A percentile compares a stretch with the other conserved stretches of the same genome.
Conservation (phyloP, 768 basidiomycete species). For the Suillus variegatus region DNA sequence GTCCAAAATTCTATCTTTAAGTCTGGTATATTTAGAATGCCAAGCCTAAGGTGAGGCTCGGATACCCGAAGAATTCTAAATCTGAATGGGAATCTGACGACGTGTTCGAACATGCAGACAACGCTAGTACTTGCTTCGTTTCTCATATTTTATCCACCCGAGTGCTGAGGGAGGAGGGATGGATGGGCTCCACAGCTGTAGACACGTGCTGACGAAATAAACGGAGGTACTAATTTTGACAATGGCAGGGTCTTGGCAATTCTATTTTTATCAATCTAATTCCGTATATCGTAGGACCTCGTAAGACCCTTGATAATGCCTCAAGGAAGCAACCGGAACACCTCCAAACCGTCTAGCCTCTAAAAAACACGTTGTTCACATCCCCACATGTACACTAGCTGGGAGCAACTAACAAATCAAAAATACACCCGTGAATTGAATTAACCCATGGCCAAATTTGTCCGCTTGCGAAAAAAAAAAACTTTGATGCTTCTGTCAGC, state of each 20-base stretch:
- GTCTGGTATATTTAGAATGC: slow-evolving; percentile 44
- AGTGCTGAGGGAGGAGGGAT: neutral
- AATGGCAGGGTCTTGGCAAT: slow-evolving; percentile 5
- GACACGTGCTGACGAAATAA: slow-evolving; percentile 3
- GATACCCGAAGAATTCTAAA: slow-evolving; percentile 31
- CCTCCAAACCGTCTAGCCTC: neutral
- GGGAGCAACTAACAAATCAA: neutral
- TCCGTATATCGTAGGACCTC: slow-evolving; percentile 5
- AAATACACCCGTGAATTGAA: neutral
- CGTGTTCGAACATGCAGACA: slow-evolving; percentile 3
- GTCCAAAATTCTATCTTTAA: slow-evolving; percentile 48
- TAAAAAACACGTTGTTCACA: neutral
- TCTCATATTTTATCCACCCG: neutral
- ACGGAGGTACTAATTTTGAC: slow-evolving; percentile 5
- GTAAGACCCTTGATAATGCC: neutral
- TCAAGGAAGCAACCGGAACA: neutral
- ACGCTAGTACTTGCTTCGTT: neutral
- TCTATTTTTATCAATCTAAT: slow-evolving; percentile 7
- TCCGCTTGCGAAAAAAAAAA: neutral
- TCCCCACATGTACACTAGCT: neutral
- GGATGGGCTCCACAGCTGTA: neutral
- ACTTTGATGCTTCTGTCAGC: neutral
- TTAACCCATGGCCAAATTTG: neutral
- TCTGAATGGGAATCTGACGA: slow-evolving; percentile 19
- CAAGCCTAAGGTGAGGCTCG: slow-evolving; percentile 42